Conservation (phyloP, 1,284 basidiomycete genomes). For the Dichomitus squalens region DNA sequence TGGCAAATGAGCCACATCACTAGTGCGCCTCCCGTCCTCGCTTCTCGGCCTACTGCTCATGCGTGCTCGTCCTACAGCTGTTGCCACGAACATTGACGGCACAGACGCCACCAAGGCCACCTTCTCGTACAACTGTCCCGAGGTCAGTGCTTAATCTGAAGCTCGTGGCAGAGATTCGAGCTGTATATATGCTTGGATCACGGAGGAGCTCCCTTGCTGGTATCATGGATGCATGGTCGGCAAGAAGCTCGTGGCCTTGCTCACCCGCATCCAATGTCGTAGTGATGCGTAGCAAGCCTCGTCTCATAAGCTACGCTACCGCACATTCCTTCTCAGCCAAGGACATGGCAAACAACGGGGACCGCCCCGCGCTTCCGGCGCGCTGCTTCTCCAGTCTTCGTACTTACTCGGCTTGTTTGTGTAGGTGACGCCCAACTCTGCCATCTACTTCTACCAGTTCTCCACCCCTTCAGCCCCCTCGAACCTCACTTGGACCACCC, state of each 20-base stretch:
- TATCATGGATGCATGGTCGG: not conserved
- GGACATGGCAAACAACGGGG: not conserved
- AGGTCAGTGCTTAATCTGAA: slow-evolving; percentile 40
- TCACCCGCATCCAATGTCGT: not conserved
- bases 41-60: not conserved
- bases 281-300: not conserved
- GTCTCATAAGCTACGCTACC: not conserved
- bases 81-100: slow-evolving; percentile 68
- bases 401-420: not conserved
- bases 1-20: slow-evolving; percentile 68
- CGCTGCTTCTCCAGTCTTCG: too few species aligned
- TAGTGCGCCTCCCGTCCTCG: slow-evolving; percentile 45
- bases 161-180: not conserved
- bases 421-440: slow-evolving; percentile 68
- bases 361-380: not conserved
- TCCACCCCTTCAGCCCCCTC: slow-evolving; percentile 40
- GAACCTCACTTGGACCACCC: slow-evolving; percentile 72
- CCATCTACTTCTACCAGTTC: slow-evolving; percentile 85
- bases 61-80: slow-evolving; percentile 44
- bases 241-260: not conserved
- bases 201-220: not conserved
- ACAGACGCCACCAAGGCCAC: slow-evolving; percentile 44
- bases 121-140: slow-evolving; percentile 69
- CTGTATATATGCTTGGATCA: not conserved
- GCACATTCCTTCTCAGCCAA: not conserved